Conservation (phyloP, 2,329 filamentous ascomycete species). For the Cryphonectria carpinicola region DNA sequence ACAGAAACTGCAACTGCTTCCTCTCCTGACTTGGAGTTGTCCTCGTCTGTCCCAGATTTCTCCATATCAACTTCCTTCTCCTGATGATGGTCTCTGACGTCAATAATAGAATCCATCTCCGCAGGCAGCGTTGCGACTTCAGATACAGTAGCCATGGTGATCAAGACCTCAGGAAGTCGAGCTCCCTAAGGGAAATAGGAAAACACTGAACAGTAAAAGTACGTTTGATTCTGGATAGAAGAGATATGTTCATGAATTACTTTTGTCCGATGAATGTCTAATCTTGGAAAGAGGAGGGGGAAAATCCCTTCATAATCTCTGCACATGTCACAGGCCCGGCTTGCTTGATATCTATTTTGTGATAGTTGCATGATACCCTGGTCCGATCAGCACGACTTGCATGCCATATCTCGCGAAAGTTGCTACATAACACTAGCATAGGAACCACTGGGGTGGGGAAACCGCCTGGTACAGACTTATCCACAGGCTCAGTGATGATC, state of each 20-base stretch:
- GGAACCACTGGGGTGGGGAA: neutral
- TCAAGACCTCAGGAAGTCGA: neutral
- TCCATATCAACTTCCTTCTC: constrained; percentile 5
- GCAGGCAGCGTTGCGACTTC: constrained; percentile 14
- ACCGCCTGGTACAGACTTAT: neutral
- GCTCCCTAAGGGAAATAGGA: neutral
- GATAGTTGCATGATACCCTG: neutral
- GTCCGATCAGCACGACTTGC: constrained; percentile 1
- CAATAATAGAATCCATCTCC: constrained; percentile 13
- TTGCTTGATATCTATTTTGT: neutral
- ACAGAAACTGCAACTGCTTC: neutral
- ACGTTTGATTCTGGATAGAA: neutral
- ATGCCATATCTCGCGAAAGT: constrained; percentile 1
- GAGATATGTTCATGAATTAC: neutral
- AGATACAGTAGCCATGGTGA: constrained; percentile 19
- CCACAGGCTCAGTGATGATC: neutral
- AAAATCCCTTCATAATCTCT: neutral
- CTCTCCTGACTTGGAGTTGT: constrained; percentile 8
- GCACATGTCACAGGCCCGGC: neutral
- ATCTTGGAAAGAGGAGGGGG: neutral
- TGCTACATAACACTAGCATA: neutral
- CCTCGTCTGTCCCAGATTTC: constrained; percentile 10
- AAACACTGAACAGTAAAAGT: too few relatives aligned
- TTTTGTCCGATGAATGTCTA: neutral
- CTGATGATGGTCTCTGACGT: neutral